Conservation (phyloP, 345 rosid genomes). For the Theobroma cacao region DNA sequence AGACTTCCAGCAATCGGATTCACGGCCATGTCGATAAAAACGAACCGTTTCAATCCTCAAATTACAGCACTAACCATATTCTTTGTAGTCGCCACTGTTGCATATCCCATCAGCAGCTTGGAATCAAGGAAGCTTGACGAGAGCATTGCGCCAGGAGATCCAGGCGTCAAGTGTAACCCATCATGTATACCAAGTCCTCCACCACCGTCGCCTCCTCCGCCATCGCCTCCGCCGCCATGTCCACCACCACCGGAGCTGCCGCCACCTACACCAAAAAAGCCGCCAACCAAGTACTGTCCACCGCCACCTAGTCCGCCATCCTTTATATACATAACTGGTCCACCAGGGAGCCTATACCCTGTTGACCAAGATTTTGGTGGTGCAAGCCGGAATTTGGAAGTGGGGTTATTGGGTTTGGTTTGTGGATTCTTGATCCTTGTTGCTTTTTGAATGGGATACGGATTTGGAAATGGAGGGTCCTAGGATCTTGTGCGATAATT, state of each 20-base stretch:
- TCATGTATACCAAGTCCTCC: conserved; percentile 51
- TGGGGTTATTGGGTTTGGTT: conserved; percentile 33
- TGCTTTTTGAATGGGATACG: conserved; percentile 15
- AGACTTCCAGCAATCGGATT: conserved; percentile 18
- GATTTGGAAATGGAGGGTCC: not conserved
- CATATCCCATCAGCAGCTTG: conserved; percentile 14
- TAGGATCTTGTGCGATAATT: not conserved
- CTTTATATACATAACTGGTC: conserved; percentile 53
- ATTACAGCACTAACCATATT: not conserved
- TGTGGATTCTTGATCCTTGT: conserved; percentile 36
- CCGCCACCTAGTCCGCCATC: conserved; percentile 47
- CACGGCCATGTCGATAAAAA: conserved; percentile 1
- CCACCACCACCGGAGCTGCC: conserved; percentile 57
- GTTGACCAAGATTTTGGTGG: conserved; percentile 37
- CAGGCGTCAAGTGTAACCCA: conserved; percentile 46
- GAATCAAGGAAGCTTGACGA: conserved; percentile 42
- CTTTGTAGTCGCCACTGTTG: conserved; percentile 21
- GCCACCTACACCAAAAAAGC: conserved; percentile 44
- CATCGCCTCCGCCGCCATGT: conserved; percentile 35
- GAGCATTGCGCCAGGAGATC: conserved; percentile 17
- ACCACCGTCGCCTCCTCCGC: conserved; percentile 45
- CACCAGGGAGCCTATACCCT: conserved; percentile 61
- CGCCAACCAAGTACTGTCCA: conserved; percentile 43
- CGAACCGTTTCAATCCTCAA: not conserved
- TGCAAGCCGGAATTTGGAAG: conserved; percentile 21